phyloP scores from a whole-genome alignment of 495 filamentous ascomycete species.

The Haplographium delicatum region DNA sequence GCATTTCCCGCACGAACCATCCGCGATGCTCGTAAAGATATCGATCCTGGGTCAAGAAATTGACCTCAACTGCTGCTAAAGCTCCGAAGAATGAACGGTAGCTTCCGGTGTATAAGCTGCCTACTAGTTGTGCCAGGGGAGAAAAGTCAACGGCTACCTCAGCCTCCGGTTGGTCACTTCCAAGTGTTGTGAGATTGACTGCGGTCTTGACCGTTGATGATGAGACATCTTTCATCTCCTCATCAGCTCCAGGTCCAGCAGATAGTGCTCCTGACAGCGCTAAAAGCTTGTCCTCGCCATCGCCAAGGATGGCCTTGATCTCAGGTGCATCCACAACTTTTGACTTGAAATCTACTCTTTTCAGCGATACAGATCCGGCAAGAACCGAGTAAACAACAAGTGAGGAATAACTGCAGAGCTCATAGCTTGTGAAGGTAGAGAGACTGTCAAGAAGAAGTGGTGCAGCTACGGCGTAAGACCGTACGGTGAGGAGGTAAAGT shows the following conservation, averaged over 20 bases:
- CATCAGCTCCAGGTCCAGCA: constrained; percentile 72
- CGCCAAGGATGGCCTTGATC: constrained; percentile 91
- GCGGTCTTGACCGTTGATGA: constrained; percentile 54
- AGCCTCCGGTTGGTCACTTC: constrained; percentile 61
- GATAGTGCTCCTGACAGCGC: constrained; percentile 72
- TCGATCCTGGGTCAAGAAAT: constrained; percentile 88
- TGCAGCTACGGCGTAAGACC: constrained; percentile 82
- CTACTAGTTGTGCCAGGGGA: constrained; percentile 80
- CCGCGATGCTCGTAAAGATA: constrained; percentile 89
- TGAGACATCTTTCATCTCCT: constrained; percentile 68
- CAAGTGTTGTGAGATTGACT: constrained; percentile 80
- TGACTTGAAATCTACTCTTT: constrained; percentile 96
- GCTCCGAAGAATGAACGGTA: constrained; percentile 91
- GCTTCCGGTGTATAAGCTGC: constrained; percentile 84
- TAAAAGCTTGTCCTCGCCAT: constrained; percentile 77
- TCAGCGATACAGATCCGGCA: constrained; percentile 87
- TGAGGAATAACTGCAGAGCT: constrained; percentile 90
- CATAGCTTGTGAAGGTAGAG: constrained; percentile 98
- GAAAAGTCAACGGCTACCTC: constrained; percentile 73
- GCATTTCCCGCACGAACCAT: constrained; percentile 98
- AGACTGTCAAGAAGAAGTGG: constrained; percentile 92
- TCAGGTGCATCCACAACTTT: constrained; percentile 98
- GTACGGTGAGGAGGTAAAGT: constrained; percentile 83
- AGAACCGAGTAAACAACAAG: constrained; percentile 95
- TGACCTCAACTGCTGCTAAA: constrained; percentile 85